These are phyloP conservation scores for Lactuca sativa DNA, from an alignment of 129 eudicot species.

Conservation along the genomic window DNA sequence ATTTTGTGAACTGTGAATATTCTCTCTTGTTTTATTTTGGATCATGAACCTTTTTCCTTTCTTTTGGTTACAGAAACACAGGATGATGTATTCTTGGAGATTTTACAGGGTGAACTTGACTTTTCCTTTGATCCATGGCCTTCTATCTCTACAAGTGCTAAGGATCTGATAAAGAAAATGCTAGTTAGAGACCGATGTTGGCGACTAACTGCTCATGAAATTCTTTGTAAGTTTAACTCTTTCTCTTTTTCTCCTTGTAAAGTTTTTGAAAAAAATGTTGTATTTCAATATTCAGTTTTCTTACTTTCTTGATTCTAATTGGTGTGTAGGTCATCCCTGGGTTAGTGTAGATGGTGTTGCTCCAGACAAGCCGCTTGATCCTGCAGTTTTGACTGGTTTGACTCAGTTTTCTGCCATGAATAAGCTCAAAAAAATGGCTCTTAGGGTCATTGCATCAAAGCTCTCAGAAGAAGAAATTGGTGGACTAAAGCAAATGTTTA, in stretches of 20 bases:
- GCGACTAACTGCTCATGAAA: slow-evolving; percentile 67
- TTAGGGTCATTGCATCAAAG: slow-evolving; percentile 70
- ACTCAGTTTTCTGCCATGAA: slow-evolving; percentile 84
- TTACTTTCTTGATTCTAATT: background rate
- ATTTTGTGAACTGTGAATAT: background rate
- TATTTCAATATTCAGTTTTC: background rate
- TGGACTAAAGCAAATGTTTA: slow-evolving; percentile 62
- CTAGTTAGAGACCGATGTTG: slow-evolving; percentile 58
- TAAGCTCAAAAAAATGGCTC: slow-evolving; percentile 89
- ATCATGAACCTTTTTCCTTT: background rate
- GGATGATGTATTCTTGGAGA: slow-evolving; percentile 65
- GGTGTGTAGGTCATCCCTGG: slow-evolving; percentile 76
- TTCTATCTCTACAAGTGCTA: slow-evolving; percentile 66
- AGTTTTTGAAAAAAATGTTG: slow-evolving; percentile 1
- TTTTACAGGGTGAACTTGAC: slow-evolving; percentile 61
- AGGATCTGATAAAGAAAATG: slow-evolving; percentile 67
- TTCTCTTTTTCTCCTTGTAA: too few relatives aligned
- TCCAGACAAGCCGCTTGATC: slow-evolving; percentile 84
- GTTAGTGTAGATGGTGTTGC: slow-evolving; percentile 65
- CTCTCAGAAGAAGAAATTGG: slow-evolving; percentile 75
- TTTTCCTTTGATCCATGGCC: slow-evolving; percentile 81
- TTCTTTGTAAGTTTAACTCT: slow-evolving; percentile 54
- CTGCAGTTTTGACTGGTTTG: slow-evolving; percentile 71
- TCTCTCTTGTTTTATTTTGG: background rate
- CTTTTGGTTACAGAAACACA: slow-evolving; percentile 48